A percentile compares a stretch with the other conserved stretches of the same genome.
These are phyloP conservation scores for Oenanthe sinensis DNA, from an alignment of 129 eudicot species.

Conservation along the genomic window DNA sequence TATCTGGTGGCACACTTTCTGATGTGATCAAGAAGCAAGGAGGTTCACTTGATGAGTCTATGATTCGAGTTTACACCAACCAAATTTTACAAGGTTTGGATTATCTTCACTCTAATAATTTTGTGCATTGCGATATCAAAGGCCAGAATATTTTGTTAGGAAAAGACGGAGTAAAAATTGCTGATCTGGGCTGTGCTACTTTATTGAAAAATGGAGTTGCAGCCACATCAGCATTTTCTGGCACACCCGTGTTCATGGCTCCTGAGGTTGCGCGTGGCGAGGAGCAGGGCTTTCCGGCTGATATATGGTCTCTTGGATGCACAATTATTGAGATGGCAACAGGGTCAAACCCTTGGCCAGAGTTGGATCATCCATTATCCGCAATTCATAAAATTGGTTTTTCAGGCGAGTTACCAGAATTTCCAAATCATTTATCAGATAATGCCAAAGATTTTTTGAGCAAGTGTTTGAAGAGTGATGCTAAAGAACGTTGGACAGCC, in stretches of 20 bases:
- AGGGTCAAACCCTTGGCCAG: conserved; percentile 68
- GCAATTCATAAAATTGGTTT: conserved; percentile 40
- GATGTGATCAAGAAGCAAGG: conserved; percentile 48
- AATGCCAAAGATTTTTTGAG: conserved; percentile 41
- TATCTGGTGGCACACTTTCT: conserved; percentile 48
- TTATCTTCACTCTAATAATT: conserved; percentile 42
- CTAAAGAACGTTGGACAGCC: conserved; percentile 46
- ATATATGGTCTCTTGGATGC: conserved; percentile 88
- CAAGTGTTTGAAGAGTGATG: conserved; percentile 48
- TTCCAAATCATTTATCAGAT: conserved; percentile 45
- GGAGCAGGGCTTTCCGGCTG: conserved; percentile 68
- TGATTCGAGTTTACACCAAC: conserved; percentile 32
- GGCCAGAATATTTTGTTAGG: conserved; percentile 58
- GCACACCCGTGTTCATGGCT: conserved; percentile 87
- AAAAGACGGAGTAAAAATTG: conserved; percentile 49
- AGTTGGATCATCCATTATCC: conserved; percentile 40
- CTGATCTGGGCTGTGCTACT: conserved; percentile 67
- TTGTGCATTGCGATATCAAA: conserved; percentile 82
- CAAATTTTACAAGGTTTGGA: conserved; percentile 53
- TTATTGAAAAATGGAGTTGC: conserved; percentile 7
- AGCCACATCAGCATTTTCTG: conserved; percentile 27
- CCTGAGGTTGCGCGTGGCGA: conserved; percentile 91
- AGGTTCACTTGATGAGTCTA: conserved; percentile 39
- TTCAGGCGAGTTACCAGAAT: conserved; percentile 50
- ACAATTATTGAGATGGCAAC: conserved; percentile 74